Percentiles rank a stretch among this genome's conserved stretches.
Conservation (phyloP, 2,329 filamentous ascomycete species). For the Erysiphe neolycopersici region DNA sequence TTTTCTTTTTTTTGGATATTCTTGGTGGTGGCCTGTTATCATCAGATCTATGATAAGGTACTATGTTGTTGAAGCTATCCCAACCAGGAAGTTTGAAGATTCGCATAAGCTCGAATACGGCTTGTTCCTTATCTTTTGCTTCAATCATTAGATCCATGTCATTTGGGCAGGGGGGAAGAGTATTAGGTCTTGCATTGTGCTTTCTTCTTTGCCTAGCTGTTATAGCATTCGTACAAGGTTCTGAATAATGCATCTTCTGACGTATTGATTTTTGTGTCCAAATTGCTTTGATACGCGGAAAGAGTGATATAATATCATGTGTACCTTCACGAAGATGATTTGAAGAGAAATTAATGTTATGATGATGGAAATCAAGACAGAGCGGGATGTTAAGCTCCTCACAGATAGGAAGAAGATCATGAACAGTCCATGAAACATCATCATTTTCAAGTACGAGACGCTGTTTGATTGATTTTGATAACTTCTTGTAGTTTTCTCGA, state of each 20-base stretch:
- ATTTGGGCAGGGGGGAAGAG: conserved; percentile 53
- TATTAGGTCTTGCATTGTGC: conserved; percentile 54
- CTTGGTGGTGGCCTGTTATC: conserved; percentile 35
- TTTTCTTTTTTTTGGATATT: conserved; percentile 17
- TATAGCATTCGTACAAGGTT: conserved; percentile 48
- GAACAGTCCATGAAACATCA: conserved; percentile 77
- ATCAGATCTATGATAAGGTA: conserved; percentile 51
- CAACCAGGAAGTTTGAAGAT: conserved; percentile 63
- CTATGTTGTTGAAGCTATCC: conserved; percentile 46
- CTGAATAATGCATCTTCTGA: conserved; percentile 95
- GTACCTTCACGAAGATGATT: conserved; percentile 57
- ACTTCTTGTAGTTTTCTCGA: conserved; percentile 23
- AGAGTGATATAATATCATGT: conserved; percentile 49
- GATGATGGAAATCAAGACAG: conserved; percentile 81
- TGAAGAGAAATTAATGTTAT: conserved; percentile 74
- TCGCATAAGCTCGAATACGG: conserved; percentile 81
- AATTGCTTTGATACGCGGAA: conserved; percentile 51
- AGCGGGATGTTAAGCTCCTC: conserved; percentile 85
- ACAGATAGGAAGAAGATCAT: conserved; percentile 70
- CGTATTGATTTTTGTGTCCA: conserved; percentile 66
- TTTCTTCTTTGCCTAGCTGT: conserved; percentile 58
- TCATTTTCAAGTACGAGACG: conserved; percentile 82
- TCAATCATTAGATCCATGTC: conserved; percentile 98
- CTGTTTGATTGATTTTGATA: conserved; percentile 44
- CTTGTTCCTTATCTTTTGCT: conserved; percentile 93